A percentile compares a stretch with the other conserved stretches of the same genome.
Evolutionary conservation across 2,329 filamentous ascomycete species (phyloP).

Genomic region (Didymella pinodella): DNA sequence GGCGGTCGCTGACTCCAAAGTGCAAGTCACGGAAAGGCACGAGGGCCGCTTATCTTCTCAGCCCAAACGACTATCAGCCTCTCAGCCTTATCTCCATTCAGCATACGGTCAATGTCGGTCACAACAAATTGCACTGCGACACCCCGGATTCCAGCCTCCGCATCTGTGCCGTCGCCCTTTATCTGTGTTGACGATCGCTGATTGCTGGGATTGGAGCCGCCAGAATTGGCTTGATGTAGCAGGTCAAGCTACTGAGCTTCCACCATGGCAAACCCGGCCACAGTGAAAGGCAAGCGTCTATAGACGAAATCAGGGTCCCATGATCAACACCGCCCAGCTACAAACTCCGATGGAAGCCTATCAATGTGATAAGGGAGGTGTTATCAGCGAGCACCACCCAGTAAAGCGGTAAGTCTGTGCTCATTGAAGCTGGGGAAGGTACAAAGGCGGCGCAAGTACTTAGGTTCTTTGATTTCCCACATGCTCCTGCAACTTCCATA

Average conservation of each 20-base stretch:
- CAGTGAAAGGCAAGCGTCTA: conserved; percentile 17
- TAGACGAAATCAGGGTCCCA: conserved; percentile 18
- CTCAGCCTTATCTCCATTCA: conserved; percentile 23
- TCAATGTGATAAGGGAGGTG: conserved; percentile 36
- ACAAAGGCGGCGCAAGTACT: conserved; percentile 17
- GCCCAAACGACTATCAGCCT: conserved; percentile 20
- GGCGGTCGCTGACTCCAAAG: conserved; percentile 17
- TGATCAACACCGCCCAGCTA: conserved; percentile 18
- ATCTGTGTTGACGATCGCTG: conserved; percentile 5
- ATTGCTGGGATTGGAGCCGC: conserved; percentile 7
- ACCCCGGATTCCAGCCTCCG: conserved; percentile 20
- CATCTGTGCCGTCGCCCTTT: conserved; percentile 11
- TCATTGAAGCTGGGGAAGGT: conserved; percentile 12
- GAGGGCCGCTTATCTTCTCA: conserved; percentile 15
- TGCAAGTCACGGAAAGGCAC: conserved; percentile 16
- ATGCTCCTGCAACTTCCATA: conserved; percentile 6
- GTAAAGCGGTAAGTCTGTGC: conserved; percentile 28
- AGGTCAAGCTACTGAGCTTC: conserved; percentile 3
- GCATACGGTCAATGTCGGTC: conserved; percentile 18
- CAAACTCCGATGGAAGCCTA: conserved; percentile 38
- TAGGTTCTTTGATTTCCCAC: neutral
- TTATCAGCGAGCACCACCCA: conserved; percentile 36
- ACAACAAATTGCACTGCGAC: conserved; percentile 12
- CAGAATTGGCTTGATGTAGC: conserved; percentile 6
- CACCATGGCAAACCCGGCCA: conserved; percentile 6